Evolutionary conservation across 495 filamentous ascomycete species (phyloP).

Genomic region (Jackrogersella multiformis): DNA sequence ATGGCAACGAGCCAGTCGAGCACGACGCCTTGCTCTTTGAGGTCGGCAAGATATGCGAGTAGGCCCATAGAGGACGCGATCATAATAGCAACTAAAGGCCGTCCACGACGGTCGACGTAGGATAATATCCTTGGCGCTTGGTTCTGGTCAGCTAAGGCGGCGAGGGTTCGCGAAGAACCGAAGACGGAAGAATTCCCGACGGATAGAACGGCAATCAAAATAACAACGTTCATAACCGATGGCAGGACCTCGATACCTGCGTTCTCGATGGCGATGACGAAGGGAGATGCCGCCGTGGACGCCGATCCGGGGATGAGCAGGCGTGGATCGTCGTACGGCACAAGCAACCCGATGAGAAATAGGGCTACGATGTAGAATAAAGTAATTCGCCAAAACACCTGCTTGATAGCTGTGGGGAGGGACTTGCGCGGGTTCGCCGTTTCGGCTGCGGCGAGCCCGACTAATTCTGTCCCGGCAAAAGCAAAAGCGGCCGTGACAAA

Average conservation of each 20-base stretch:
- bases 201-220: constrained; percentile 85
- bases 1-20: constrained; percentile 91
- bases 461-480: constrained; percentile 93
- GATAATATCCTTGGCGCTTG: constrained; percentile 80
- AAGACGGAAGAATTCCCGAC: constrained; percentile 91
- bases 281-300: constrained; percentile 78
- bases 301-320: constrained; percentile 67
- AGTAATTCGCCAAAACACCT: constrained; percentile 95
- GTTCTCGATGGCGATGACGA: constrained; percentile 86
- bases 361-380: constrained; percentile 86
- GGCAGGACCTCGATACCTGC: constrained; percentile 79
- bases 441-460: constrained; percentile 89
- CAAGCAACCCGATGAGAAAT: constrained; percentile 75
- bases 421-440: constrained; percentile 87
- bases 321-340: constrained; percentile 70
- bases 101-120: constrained; percentile 86
- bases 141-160: constrained; percentile 84
- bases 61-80: constrained; percentile 76
- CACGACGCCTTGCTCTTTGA: constrained; percentile 67
- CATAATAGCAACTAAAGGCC: constrained; percentile 77
- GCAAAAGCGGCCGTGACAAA: constrained; percentile 94
- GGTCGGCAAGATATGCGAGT: constrained; percentile 80
- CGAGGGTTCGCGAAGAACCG: constrained; percentile 85
- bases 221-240: constrained; percentile 89
- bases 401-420: constrained; percentile 85